Conservation (phyloP, 2,329 filamentous ascomycete genomes). For the Cercospora nicotianae region DNA sequence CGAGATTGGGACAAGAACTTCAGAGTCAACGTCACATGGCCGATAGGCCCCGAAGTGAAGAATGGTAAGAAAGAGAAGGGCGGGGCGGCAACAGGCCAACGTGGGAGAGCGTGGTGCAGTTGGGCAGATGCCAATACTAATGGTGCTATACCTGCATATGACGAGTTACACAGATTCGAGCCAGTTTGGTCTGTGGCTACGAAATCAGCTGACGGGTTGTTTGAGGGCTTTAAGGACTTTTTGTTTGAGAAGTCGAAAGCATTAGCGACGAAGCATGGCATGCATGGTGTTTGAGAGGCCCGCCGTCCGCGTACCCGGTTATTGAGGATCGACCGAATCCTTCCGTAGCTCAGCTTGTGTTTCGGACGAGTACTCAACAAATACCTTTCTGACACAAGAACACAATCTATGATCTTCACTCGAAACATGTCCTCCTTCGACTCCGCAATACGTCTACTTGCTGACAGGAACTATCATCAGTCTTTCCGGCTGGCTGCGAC, state of each 20-base stretch:
- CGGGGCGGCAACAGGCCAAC: conserved; percentile 46
- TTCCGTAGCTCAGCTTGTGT: neutral
- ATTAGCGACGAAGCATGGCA: neutral
- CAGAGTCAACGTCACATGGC: conserved; percentile 72
- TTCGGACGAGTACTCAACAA: neutral
- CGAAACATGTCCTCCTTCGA: neutral
- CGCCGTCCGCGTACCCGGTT: neutral
- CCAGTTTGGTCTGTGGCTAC: conserved; percentile 78
- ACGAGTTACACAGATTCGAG: conserved; percentile 73
- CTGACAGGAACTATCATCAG: conserved; percentile 30
- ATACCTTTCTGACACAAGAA: neutral
- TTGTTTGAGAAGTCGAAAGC: neutral
- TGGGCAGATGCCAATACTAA: conserved; percentile 82
- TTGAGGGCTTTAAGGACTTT: conserved; percentile 61
- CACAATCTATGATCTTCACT: neutral
- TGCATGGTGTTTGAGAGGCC: neutral
- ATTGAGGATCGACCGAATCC: neutral
- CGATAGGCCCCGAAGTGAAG: conserved; percentile 20
- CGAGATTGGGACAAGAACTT: conserved; percentile 75
- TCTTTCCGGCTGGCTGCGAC: conserved; percentile 33
- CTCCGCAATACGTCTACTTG: conserved; percentile 20
- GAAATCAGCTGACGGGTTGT: conserved; percentile 74
- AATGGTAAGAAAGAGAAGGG: neutral
- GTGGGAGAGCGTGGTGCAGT: conserved; percentile 70
- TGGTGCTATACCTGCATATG: conserved; percentile 75